Base-by-base conservation (phyloP, 169 alveolate species). In the Fabrea salina region DNA sequence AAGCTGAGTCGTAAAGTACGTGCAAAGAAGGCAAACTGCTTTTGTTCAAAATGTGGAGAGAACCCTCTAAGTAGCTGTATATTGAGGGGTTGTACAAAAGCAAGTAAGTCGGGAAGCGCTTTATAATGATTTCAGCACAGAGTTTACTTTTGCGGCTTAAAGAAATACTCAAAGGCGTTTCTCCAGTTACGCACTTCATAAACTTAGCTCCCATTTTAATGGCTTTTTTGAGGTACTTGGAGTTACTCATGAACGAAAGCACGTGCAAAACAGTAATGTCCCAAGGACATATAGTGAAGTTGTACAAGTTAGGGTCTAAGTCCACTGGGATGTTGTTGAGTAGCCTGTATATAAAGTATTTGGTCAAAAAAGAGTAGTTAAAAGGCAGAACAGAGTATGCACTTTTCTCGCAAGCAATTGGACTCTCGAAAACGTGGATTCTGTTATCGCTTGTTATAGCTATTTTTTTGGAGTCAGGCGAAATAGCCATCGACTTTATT, bases 1-100 rank as follows among this genome's bases (percentile, higher is more conserved):
- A 68, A 41, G 78, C 78, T n/a, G 27, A 25, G 2, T 68, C 78
- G 44, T 68, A 68, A 13, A 68, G 19, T 25, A 27, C n/a, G 35
- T 68, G 67, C 39, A 68, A 30, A 8, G 66, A 43, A 8, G 50
- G 27, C 16, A 68, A 44, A 22, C 78, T 47, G 25, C 44, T 13
- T 19, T 19, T 68, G 4, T 68, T 68, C 16, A 68, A 30, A n/a
- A 8, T 37, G n/a, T n/a, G 50, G 22, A 68, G 44, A 40, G 8
- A 13, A 1, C 44, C 37, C 33, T 43, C 67, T 19, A 68, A 22
- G 4, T 68, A 68, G n/a, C 35, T 32, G 4, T 25, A 68, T n/a
- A 30, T 30, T 16, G 66, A 41, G 25, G 27, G 27, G 33, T 47
- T 68, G 13, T 39, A 33, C 25, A 16, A 16, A 5, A 33, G 39